These are phyloP conservation scores for Suillus spraguei DNA, from an alignment of 768 basidiomycete genomes.

Conservation along the genomic window DNA sequence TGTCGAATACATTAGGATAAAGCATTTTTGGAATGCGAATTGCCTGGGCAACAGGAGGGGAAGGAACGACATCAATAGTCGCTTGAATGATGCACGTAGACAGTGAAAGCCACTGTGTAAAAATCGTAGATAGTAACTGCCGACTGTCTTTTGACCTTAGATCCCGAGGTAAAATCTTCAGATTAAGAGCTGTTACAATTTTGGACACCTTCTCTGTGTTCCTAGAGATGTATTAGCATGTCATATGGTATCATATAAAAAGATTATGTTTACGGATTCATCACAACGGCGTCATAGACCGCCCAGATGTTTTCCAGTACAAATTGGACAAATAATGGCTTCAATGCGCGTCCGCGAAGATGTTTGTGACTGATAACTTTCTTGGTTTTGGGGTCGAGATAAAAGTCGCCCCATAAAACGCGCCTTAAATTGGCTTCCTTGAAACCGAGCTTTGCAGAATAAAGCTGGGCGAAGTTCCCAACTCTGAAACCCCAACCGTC, in stretches of 20 bases:
- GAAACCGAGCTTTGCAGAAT: constrained; percentile 87
- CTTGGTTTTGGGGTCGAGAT: constrained; percentile 95
- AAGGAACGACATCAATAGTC: constrained; percentile 91
- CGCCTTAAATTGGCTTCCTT: constrained; percentile 83
- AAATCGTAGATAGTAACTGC: constrained; percentile 81
- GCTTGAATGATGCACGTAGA: constrained; percentile 92
- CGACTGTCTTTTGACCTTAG: constrained; percentile 90
- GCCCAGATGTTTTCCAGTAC: constrained; percentile 98
- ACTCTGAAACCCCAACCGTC: constrained; percentile 98
- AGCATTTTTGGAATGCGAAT: constrained; percentile 90
- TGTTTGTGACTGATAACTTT: constrained; percentile 90
- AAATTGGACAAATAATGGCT: constrained; percentile 97
- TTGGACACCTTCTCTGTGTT: constrained; percentile 88
- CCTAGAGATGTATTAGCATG: constrained; percentile 43
- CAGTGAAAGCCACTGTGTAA: constrained; percentile 94
- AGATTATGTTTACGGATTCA: constrained; percentile 68
- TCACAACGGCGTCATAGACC: constrained; percentile 86
- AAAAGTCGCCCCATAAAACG: constrained; percentile 97
- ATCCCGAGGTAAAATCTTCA: constrained; percentile 87
- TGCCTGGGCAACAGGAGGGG: constrained; percentile 80
- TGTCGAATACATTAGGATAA: constrained; percentile 73
- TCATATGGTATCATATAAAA: constrained; percentile 6
- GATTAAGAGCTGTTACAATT: constrained; percentile 78
- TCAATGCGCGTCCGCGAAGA: constrained; percentile 81
- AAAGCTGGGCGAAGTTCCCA: constrained; percentile 91